These are phyloP conservation scores for Puccinia horiana DNA, from an alignment of 1,284 basidiomycete species.

Conservation along the genomic window DNA sequence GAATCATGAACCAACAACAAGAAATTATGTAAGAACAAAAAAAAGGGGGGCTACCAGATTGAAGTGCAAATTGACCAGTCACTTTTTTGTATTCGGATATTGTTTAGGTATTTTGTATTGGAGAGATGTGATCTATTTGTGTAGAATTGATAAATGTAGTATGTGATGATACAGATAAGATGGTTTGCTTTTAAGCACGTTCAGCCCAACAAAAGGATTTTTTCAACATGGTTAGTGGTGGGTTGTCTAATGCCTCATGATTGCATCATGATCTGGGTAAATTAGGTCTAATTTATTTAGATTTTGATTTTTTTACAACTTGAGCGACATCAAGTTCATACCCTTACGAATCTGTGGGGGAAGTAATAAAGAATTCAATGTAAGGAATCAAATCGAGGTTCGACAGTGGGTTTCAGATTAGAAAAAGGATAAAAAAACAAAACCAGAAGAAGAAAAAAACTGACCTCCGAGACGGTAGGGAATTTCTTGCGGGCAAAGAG, in stretches of 20 bases:
- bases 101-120: no score
- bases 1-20: no score
- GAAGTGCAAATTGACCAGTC: no score
- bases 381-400: neutral
- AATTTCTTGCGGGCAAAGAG: constrained; percentile 76
- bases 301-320: constrained; percentile 18
- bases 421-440: neutral
- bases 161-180: constrained; percentile 3
- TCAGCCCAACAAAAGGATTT: no score
- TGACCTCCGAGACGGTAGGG: constrained; percentile 70
- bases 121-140: no score
- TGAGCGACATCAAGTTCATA: constrained; percentile 34
- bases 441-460: neutral
- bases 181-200: no score
- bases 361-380: neutral
- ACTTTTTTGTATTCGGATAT: no score
- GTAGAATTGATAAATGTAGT: no score
- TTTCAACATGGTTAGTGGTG: no score
- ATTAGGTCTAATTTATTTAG: neutral
- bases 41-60: no score
- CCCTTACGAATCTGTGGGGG: constrained; percentile 21
- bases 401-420: neutral
- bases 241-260: neutral
- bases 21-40: no score
- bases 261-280: neutral